phyloP scores from a whole-genome alignment of 2,329 filamentous ascomycete species.

The Arthrobotrys sinensis region DNA sequence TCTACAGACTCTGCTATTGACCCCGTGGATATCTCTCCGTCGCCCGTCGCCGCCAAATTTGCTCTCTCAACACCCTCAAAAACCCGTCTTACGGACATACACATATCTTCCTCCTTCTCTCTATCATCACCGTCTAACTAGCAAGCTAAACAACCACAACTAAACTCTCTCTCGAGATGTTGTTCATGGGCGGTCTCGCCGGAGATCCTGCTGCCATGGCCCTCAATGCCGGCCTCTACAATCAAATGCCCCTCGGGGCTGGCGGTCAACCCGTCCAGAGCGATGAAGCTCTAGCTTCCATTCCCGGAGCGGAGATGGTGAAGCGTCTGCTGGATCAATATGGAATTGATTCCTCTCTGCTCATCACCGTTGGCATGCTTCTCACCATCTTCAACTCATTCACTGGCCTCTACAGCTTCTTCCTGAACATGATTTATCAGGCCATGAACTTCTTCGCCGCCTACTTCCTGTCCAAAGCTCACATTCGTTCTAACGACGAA shows the following conservation, averaged over 20 bases:
- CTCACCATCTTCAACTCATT: constrained; percentile 64
- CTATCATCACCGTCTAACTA: background rate
- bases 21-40: constrained; percentile 15
- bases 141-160: constrained; percentile 2
- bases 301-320: constrained; percentile 64
- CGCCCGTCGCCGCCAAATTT: constrained; percentile 17
- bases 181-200: constrained; percentile 51
- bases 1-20: constrained; percentile 4
- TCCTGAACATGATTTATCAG: constrained; percentile 60
- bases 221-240: constrained; percentile 48
- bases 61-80: constrained; percentile 32
- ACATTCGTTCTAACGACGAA: constrained; percentile 64
- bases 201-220: constrained; percentile 54
- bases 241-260: constrained; percentile 39
- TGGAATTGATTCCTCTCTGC: constrained; percentile 64
- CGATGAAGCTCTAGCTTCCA: constrained; percentile 72
- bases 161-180: constrained; percentile 20
- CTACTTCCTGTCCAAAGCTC: constrained; percentile 64
- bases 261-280: constrained; percentile 71
- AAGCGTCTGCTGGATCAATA: constrained; percentile 64
- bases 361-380: constrained; percentile 64
- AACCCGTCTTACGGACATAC: background rate
- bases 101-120: background rate
- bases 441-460: constrained; percentile 62
- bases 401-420: constrained; percentile 64